Evolutionary conservation across 2,329 filamentous ascomycete genomes (phyloP).

Genomic region (Claviceps capensis): DNA sequence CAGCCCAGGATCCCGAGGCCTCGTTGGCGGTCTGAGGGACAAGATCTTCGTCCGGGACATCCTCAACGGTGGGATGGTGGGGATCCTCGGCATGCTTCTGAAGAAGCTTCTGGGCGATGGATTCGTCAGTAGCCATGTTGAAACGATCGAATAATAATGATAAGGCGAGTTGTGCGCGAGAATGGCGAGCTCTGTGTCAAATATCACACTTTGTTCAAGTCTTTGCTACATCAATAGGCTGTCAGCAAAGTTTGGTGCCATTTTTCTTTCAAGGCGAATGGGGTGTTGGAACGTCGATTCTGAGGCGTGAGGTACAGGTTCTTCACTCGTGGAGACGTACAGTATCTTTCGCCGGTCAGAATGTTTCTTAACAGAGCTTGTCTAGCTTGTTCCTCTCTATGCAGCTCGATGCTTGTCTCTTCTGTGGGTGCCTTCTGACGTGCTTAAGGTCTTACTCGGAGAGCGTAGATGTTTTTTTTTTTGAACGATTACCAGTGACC

Average conservation of each 20-base stretch:
- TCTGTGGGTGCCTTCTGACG: constrained; percentile 10
- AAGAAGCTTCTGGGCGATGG: constrained; percentile 48
- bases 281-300: no score
- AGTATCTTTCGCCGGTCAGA: background rate
- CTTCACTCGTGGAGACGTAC: background rate
- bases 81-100: constrained; percentile 44
- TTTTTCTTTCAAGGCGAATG: no score
- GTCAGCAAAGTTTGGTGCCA: background rate
- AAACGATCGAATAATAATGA: background rate
- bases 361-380: background rate
- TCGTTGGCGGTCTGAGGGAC: constrained; percentile 37
- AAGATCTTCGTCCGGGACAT: constrained; percentile 68
- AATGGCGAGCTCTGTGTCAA: background rate
- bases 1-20: constrained; percentile 31
- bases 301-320: background rate
- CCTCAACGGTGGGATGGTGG: constrained; percentile 60
- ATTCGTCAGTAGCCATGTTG: constrained; percentile 36
- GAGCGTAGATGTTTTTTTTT: constrained; percentile 13
- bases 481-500: constrained; percentile 23
- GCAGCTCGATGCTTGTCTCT: constrained; percentile 1
- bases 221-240: background rate
- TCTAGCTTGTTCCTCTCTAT: background rate
- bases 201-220: background rate
- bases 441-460: constrained; percentile 27
- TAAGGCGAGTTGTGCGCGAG: background rate